These are phyloP conservation scores for Acanthamoeba castellanii DNA, from an alignment of 208 protist species.

Conservation along the genomic window DNA sequence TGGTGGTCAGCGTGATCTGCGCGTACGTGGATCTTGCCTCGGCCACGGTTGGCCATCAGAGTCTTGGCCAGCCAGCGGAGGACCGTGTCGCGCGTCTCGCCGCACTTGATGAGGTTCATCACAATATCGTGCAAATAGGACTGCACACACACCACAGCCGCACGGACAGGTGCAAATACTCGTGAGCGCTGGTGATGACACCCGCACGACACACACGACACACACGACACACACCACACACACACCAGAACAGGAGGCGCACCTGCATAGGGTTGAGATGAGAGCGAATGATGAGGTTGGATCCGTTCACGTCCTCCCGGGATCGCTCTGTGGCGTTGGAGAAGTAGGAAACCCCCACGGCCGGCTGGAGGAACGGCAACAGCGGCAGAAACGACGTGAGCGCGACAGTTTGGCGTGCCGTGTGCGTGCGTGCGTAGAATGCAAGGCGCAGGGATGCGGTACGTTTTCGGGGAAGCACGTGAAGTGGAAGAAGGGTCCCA, in stretches of 20 bases:
- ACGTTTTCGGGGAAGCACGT: constrained; percentile 65
- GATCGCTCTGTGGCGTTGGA: neutral
- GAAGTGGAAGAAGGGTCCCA: constrained; percentile 70
- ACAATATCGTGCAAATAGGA: neutral
- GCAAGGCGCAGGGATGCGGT: neutral
- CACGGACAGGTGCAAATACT: too few relatives aligned
- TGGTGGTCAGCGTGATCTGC: neutral
- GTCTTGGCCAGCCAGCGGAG: constrained; percentile 24
- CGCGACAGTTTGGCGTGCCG: neutral
- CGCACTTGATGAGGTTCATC: constrained; percentile 50
- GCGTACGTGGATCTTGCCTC: constrained; percentile 22
- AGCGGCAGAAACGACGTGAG: neutral
- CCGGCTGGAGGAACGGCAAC: neutral
- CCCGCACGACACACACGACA: neutral
- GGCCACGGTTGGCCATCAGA: constrained; percentile 49
- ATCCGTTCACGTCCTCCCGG: neutral
- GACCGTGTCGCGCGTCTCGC: constrained; percentile 23
- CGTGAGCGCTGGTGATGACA: neutral
- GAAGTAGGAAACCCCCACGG: constrained; percentile 44
- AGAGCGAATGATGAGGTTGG: neutral
- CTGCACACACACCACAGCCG: neutral
- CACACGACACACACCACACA: neutral
- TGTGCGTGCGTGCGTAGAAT: too few relatives aligned
- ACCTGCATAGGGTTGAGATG: constrained; percentile 3
- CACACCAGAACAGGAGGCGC: too few relatives aligned